Evolutionary conservation across 2,329 filamentous ascomycete species (phyloP).

Genomic region (Talaromyces sp.): DNA sequence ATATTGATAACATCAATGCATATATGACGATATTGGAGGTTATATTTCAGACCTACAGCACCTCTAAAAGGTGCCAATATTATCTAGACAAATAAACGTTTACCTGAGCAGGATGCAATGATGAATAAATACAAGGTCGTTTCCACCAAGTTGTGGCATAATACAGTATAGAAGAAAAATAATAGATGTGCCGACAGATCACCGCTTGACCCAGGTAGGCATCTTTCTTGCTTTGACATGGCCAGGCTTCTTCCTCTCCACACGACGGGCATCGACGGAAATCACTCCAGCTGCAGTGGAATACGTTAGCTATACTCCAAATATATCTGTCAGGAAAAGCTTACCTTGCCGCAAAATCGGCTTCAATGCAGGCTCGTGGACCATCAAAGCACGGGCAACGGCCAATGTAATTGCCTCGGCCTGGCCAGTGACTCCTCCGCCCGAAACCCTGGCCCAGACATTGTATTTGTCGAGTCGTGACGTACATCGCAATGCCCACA

Average conservation of each 20-base stretch:
- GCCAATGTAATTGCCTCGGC: conserved; percentile 91
- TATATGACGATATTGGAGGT: background rate
- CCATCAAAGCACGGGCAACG: conserved; percentile 77
- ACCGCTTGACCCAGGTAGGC: conserved; percentile 94
- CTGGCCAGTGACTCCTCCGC: conserved; percentile 90
- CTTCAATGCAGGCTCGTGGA: conserved; percentile 90
- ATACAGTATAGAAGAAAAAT: conserved; percentile 10
- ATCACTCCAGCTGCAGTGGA: conserved; percentile 72
- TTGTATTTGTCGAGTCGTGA: conserved; percentile 93
- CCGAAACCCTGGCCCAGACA: conserved; percentile 76
- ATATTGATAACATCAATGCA: background rate
- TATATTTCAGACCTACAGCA: background rate
- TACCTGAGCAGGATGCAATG: background rate
- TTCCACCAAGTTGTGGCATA: conserved; percentile 2
- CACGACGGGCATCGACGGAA: conserved; percentile 81
- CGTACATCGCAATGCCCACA: conserved; percentile 84
- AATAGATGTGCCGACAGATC: conserved; percentile 14
- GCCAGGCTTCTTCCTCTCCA: conserved; percentile 97
- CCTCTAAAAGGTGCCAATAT: background rate
- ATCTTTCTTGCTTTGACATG: conserved; percentile 96
- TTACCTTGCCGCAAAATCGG: conserved; percentile 80
- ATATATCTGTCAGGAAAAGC: conserved; percentile 28
- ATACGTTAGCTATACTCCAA: background rate
- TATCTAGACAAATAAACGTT: background rate
- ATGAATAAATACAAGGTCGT: background rate